Evolutionary conservation across 2,329 filamentous ascomycete species (phyloP), one percentile per base, ranked within the genome.

Genomic region (Talaromyces atroroseus): DNA sequence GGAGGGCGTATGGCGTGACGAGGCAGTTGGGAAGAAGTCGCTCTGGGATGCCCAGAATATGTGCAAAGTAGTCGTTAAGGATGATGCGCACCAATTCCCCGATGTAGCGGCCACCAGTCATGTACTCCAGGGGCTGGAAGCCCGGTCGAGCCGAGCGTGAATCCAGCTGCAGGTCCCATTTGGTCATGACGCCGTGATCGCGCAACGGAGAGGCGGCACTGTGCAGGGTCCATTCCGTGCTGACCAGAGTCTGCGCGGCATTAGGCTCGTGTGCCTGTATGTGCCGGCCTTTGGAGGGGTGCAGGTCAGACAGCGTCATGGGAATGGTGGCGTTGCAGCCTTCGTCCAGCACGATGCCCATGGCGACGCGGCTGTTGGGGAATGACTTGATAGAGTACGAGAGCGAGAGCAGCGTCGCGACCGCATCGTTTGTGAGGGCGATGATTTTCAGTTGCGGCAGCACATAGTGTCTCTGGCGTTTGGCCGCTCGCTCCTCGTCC

Each of bases 321-420:
- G 56, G 56, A 10, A 58, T 58, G 2, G 56, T 58, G 2, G 56
- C 56, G 14, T 58, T 58, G 40, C 56, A 58, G 20, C 56, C 56
- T 40, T 54, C 52, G 42, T 55, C 56, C 12, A 58, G 52, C 16
- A 58, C 56, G 29, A 58, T 58, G 11, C 56, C 56, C 56, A 58
- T 58, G 20, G 56, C 56, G 32, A 58, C 56, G 20, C 56, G 56
- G 42, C 56, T 58, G 56, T 58, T 58, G 48, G 56, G 56, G 21
- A 48, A 58, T 26, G 56, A 58, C 49, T 58, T 58, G 48, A 58
- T 58, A 21, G 56, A 58, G 26, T 58, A 58, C 32, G 56, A 54
- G 20, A 58, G 56, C 11, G 56, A 58, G 10, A 58, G 56, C 26
- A 58, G 42, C 5, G 56, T 58, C 1, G 56, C 56, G 7, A 58